Base-by-base conservation (phyloP, 352 stramenopile species). In the Phytopythium boreale region DNA sequence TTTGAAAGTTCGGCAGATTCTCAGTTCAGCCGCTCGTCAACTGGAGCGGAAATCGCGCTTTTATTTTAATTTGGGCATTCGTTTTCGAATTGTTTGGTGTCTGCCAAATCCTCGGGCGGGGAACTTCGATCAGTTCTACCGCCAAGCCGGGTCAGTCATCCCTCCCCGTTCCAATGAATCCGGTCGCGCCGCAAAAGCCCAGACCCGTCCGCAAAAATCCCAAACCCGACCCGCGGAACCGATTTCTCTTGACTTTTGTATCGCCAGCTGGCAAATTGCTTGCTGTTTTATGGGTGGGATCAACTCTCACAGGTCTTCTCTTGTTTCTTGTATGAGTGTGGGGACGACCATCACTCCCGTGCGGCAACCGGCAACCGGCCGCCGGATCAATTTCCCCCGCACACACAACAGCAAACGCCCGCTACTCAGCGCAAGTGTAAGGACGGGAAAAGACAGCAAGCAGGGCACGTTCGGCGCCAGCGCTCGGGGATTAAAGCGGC, bases 401-500 rank as follows among this genome's bases (percentile, higher is more conserved):
- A 56, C 46, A 51, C 51, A 59, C 52, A 59, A 59, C 52, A 59
- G 52, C 26, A 56, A 31, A 31, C 49, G 26, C 52, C 17, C n/a
- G 2, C 31, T 20, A 10, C 41, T 11, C 10, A 22, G 52, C 53
- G 19, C 24, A 51, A 22, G 49, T 39, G 49, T 22, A 14, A 26
- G 27, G 47, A 14, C 46, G 22, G 46, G 46, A 52, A 52, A 29
- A 5, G 46, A 52, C 49, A 24, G 46, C 46, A 52, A 51, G 46
- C 39, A 46, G 15, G 15, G 7, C 39, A 19, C 46, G n/a, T 31
- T n/a, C 41, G 11, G 41, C 41, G 41, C 41, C 22, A 14, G 24
- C 47, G 12, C 47, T 55, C 49, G 49, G 26, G 47, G 17, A n/a
- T 24, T 8, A n/a, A 59, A 62, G 71, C 71, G 68, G 68, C 71